Percentiles rank a stretch among this genome's conserved stretches.
phyloP scores from a whole-genome alignment of 2,329 filamentous ascomycete species.

The Hansfordia pulvinata region DNA sequence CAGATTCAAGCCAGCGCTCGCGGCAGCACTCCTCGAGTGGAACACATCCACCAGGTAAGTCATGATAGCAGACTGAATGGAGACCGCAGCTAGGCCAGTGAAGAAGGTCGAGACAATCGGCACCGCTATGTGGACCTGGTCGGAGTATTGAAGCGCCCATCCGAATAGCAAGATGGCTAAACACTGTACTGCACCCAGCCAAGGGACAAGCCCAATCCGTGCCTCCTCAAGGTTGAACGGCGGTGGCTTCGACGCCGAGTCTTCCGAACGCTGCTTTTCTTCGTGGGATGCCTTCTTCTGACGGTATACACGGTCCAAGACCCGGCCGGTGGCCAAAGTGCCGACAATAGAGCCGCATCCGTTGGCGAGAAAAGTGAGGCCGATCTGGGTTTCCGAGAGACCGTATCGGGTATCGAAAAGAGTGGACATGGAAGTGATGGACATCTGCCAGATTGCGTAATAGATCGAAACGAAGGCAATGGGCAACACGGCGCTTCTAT shows the following conservation, averaged over 20 bases:
- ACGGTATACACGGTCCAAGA: no score
- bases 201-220: slow-evolving; percentile 31
- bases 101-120: slow-evolving; percentile 36
- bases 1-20: slow-evolving; percentile 38
- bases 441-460: slow-evolving; percentile 40
- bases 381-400: slow-evolving; percentile 32
- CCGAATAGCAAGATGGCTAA: slow-evolving; percentile 33
- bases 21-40: slow-evolving; percentile 31
- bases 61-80: slow-evolving; percentile 31
- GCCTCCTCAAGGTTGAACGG: slow-evolving; percentile 38
- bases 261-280: no score
- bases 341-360: slow-evolving; percentile 32
- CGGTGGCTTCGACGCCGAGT: no score
- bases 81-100: slow-evolving; percentile 35
- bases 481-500: slow-evolving; percentile 41
- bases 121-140: slow-evolving; percentile 28
- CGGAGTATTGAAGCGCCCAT: slow-evolving; percentile 32
- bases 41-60: slow-evolving; percentile 42
- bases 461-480: slow-evolving; percentile 36
- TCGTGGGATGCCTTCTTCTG: no score
- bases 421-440: slow-evolving; percentile 35
- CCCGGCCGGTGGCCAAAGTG: slow-evolving; percentile 35
- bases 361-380: slow-evolving; percentile 38
- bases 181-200: slow-evolving; percentile 29
- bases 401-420: slow-evolving; percentile 33